Percentiles rank a stretch among this genome's conserved stretches.
These are phyloP conservation scores for Lithospermum erythrorhizon DNA, from an alignment of 257 asterid species.

Conservation along the genomic window DNA sequence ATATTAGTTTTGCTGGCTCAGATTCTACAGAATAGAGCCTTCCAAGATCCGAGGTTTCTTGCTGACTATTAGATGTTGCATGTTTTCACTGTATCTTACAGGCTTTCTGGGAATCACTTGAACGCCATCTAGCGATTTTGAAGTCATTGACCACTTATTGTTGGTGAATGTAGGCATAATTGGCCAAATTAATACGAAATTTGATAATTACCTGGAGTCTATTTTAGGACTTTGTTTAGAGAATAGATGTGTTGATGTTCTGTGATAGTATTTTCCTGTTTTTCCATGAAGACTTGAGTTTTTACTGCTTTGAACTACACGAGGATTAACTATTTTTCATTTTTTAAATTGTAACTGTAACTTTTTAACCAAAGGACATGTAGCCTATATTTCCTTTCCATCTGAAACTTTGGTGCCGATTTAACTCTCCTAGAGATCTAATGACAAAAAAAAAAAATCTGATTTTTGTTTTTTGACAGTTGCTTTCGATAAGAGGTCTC, in stretches of 20 bases:
- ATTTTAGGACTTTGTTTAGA: slow-evolving; percentile 25
- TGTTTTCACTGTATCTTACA: slow-evolving; percentile 20
- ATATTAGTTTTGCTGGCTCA: slow-evolving; percentile 30
- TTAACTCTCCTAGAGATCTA: no score
- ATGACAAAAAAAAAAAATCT: no score
- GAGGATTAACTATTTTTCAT: no score
- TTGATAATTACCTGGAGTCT: slow-evolving; percentile 20
- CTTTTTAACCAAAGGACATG: no score
- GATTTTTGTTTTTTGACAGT: no score
- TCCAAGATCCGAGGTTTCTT: slow-evolving; percentile 31
- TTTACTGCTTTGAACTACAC: slow-evolving; percentile 2
- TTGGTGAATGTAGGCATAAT: slow-evolving; percentile 18
- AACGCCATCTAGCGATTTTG: slow-evolving; percentile 19
- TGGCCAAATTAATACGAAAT: slow-evolving; percentile 18
- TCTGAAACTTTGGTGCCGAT: no score
- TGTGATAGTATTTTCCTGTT: neutral
- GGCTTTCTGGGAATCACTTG: slow-evolving; percentile 22
- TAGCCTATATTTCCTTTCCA: no score
- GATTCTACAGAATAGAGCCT: slow-evolving; percentile 39
- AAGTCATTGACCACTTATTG: slow-evolving; percentile 21
- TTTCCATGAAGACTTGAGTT: slow-evolving; percentile 16
- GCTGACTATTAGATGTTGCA: slow-evolving; percentile 28
- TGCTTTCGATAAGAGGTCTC: no score
- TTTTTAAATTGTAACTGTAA: no score
- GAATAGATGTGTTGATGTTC: slow-evolving; percentile 14